Evolutionary conservation across 2,329 filamentous ascomycete genomes (phyloP), one percentile per base, ranked within the genome.

Genomic region (Pseudogymnoascus sp.): DNA sequence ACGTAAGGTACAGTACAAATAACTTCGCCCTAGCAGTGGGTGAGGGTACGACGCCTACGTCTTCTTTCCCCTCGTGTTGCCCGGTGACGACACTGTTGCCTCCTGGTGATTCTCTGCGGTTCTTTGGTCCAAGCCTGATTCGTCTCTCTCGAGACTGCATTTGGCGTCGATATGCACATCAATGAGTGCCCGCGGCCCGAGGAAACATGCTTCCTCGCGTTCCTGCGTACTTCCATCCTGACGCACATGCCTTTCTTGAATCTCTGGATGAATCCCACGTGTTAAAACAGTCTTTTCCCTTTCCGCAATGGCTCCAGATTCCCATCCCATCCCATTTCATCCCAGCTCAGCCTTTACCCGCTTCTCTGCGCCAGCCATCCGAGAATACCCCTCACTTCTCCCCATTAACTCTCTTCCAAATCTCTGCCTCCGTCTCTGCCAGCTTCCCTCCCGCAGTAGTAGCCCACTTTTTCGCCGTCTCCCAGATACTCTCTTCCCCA

Each of bases 341-440:
- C n/a, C n/a, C 33, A 11, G 17, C 31, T 33, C 13, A 36, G 31
- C 15, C 4, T 15, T 42, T 61, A 19, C 31, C 59, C 31, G 15
- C 31, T 17, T 5, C 33, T 42, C 33, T 11, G 19, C 21, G n/a
- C 9, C 42, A 23, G 26, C 31, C 9, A 62, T 35, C 7, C 26
- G 9, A 33, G 31, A 33, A 33, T 62, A 33, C 26, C 33, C 31
- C 47, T 42, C 26, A 53, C 70, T 77, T 81, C 59, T 82, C 77
- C 74, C 83, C 85, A 74, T 84, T 87, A 71, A 87, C 83, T 70
- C 79, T 81, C 74, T 80, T 82, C 85, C 85, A 87, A 23, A 87
- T 80, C 73, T 86, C 83, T 61, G 76, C 77, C 76, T 87, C 85
- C 13, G 83, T 83, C 13, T 80, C 82, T 8, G 79, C 81, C 28